These are phyloP conservation scores for Cercophora scortea DNA, from an alignment of 495 filamentous ascomycete species.

Conservation along the genomic window DNA sequence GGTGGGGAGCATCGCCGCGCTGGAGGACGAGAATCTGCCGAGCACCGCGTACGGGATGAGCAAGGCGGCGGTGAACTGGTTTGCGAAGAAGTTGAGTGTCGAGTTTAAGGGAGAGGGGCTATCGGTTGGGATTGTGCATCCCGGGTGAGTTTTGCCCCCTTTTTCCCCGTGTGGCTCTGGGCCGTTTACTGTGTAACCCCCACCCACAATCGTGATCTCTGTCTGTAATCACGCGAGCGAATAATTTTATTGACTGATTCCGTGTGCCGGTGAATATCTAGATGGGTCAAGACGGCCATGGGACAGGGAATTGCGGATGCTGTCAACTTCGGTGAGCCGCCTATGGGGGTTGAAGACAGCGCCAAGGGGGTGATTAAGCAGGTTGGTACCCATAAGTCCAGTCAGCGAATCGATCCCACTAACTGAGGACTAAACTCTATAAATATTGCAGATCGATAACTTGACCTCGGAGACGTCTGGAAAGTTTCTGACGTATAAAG, in stretches of 20 bases:
- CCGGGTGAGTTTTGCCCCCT: slow-evolving; percentile 14
- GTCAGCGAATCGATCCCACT: neutral
- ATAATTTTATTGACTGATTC: neutral
- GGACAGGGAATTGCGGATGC: slow-evolving; percentile 30
- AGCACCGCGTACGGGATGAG: slow-evolving; percentile 20
- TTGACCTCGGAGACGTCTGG: slow-evolving; percentile 18
- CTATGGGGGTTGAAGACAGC: slow-evolving; percentile 22
- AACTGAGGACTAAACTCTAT: neutral
- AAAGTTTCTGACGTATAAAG: slow-evolving; percentile 14
- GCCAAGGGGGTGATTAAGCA: slow-evolving; percentile 19
- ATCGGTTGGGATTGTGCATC: slow-evolving; percentile 22
- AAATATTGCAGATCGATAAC: slow-evolving; percentile 10
- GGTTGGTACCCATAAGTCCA: slow-evolving; percentile 12
- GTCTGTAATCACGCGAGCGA: no score
- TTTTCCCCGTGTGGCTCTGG: neutral
- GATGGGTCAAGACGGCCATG: slow-evolving; percentile 34
- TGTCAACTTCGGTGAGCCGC: slow-evolving; percentile 22
- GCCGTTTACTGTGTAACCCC: neutral
- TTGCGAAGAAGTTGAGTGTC: slow-evolving; percentile 13
- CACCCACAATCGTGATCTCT: no score
- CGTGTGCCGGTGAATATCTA: neutral
- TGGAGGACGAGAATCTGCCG: slow-evolving; percentile 15
- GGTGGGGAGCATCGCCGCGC: slow-evolving; percentile 23
- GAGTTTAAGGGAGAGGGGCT: slow-evolving; percentile 13
- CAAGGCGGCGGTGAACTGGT: slow-evolving; percentile 23